Evolutionary conservation across 2,329 filamentous ascomycete species (phyloP).

Genomic region (Incumbomyces delicatus): DNA sequence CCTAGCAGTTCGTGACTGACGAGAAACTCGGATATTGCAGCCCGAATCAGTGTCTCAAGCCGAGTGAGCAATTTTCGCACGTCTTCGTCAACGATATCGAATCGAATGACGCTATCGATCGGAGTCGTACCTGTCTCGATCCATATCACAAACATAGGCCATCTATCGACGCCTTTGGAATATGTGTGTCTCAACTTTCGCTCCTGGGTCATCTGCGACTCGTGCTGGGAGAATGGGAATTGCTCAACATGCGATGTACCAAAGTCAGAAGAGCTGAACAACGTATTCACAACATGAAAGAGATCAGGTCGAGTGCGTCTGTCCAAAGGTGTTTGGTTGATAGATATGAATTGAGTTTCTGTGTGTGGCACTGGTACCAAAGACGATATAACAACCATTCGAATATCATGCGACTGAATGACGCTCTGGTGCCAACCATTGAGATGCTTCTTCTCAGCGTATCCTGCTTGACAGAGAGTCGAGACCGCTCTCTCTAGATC

Average conservation of each 20-base stretch:
- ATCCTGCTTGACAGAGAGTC: conserved; percentile 17
- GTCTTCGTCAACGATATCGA: not conserved
- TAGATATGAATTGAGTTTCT: conserved; percentile 67
- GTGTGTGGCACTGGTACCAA: conserved; percentile 58
- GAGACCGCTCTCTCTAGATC: not conserved
- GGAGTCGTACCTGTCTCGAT: conserved; percentile 36
- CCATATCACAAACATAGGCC: conserved; percentile 82
- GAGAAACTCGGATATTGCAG: not conserved
- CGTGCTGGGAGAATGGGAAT: conserved; percentile 16
- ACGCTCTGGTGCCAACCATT: conserved; percentile 61
- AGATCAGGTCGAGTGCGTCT: conserved; percentile 48
- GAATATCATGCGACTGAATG: conserved; percentile 53
- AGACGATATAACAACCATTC: conserved; percentile 62
- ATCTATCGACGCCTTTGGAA: conserved; percentile 58
- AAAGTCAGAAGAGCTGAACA: conserved; percentile 71
- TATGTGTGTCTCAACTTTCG: conserved; percentile 34
- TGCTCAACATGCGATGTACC: conserved; percentile 38
- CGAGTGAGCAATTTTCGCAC: not conserved
- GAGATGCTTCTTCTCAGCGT: conserved; percentile 27
- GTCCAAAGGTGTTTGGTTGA: conserved; percentile 61
- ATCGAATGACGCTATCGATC: not conserved
- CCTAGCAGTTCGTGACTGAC: not conserved
- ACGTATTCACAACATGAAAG: conserved; percentile 66
- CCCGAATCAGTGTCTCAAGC: not conserved
- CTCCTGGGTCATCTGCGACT: conserved; percentile 21